Conservation (phyloP, 1,284 basidiomycete species). For the Ceratobasidium sp. region DNA sequence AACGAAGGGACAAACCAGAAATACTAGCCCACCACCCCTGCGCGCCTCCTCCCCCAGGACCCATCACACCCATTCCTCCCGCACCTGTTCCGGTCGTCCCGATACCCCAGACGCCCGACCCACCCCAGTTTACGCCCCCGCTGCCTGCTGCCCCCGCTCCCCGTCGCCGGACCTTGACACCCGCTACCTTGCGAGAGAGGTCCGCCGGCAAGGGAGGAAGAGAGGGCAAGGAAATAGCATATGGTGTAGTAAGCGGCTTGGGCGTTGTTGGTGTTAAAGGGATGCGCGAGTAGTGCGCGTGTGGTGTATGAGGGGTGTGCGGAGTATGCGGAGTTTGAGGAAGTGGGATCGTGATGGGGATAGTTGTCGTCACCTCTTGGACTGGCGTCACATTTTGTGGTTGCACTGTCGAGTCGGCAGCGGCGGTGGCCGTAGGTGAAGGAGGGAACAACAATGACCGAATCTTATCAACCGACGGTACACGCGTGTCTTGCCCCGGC, state of each 20-base stretch:
- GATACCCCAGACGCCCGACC: conserved; percentile 20
- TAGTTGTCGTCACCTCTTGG: background rate
- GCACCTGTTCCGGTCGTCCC: background rate
- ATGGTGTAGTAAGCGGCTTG: conserved; percentile 31
- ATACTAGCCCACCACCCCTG: conserved; percentile 43
- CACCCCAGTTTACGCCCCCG: conserved; percentile 36
- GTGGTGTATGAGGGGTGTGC: conserved; percentile 4
- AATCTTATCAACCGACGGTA: conserved; percentile 4
- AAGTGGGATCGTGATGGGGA: background rate
- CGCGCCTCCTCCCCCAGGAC: conserved; percentile 38
- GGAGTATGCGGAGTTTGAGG: conserved; percentile 1
- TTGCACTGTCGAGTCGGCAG: background rate
- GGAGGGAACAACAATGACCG: conserved; percentile 16
- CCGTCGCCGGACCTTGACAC: conserved; percentile 19
- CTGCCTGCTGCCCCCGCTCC: background rate
- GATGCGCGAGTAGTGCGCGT: background rate
- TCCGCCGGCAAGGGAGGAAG: conserved; percentile 24
- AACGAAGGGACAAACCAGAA: background rate
- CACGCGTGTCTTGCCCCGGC: conserved; percentile 16
- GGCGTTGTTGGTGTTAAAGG: conserved; percentile 25
- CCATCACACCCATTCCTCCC: conserved; percentile 20
- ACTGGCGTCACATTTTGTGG: background rate
- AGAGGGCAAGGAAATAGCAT: conserved; percentile 6
- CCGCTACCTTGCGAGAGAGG: conserved; percentile 24
- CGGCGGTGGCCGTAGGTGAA: background rate